These are phyloP conservation scores for Grammothele lineata DNA, from an alignment of 768 basidiomycete genomes.

Conservation along the genomic window DNA sequence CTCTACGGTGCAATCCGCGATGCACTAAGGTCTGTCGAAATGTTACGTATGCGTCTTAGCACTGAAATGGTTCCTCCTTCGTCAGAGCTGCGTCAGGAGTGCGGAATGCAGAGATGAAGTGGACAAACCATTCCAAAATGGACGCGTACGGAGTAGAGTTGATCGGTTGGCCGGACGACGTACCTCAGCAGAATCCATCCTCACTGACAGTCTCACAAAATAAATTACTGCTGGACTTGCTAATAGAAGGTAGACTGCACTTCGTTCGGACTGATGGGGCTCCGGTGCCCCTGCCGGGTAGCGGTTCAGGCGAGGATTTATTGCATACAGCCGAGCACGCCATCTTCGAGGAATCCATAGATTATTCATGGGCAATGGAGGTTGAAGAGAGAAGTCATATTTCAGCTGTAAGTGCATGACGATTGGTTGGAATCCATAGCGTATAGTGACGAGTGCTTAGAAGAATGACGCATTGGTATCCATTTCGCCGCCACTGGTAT, in stretches of 20 bases:
- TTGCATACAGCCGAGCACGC: conserved; percentile 2
- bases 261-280: conserved; percentile 29
- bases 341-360: conserved; percentile 13
- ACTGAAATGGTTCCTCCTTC: too few relatives aligned
- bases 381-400: too few relatives aligned
- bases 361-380: conserved; percentile 17
- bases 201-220: conserved; percentile 52
- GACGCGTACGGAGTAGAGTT: conserved; percentile 53
- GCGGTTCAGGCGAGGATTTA: neutral
- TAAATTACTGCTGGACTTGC: conserved; percentile 44
- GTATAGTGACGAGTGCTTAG: too few relatives aligned
- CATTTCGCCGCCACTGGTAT: too few relatives aligned
- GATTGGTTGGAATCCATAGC: too few relatives aligned
- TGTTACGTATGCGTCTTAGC: too few relatives aligned
- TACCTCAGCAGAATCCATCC: conserved; percentile 63
- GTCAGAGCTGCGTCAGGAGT: conserved; percentile 52
- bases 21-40: conserved; percentile 47
- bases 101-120: conserved; percentile 71
- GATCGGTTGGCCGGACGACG: conserved; percentile 57
- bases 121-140: conserved; percentile 61
- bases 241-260: conserved; percentile 43
- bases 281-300: too few relatives aligned
- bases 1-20: conserved; percentile 52
- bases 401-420: too few relatives aligned
- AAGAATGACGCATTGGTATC: too few relatives aligned